A percentile compares a stretch with the other conserved stretches of the same genome.
Evolutionary conservation across 2,329 filamentous ascomycete genomes (phyloP).

Genomic region (Claviceps paspali): DNA sequence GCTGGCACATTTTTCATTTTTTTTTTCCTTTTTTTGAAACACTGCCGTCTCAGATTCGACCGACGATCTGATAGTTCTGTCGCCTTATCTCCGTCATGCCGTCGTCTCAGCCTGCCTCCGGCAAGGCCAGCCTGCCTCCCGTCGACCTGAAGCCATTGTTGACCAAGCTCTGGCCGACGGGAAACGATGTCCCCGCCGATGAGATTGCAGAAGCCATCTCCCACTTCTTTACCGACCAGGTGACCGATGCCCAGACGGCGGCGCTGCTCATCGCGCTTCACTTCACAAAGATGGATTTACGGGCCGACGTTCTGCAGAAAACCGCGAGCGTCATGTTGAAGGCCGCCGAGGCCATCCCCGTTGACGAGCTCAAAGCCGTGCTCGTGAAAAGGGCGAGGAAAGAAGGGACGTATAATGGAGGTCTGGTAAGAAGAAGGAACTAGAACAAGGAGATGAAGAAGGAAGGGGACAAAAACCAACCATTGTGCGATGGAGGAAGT

Average conservation of each 20-base stretch:
- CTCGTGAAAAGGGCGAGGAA: slow-evolving; percentile 44
- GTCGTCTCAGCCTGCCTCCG: slow-evolving; percentile 12
- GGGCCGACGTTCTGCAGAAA: slow-evolving; percentile 71
- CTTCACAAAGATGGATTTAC: slow-evolving; percentile 74
- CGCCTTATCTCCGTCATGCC: slow-evolving; percentile 13
- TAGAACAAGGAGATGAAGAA: neutral
- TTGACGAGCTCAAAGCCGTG: slow-evolving; percentile 41
- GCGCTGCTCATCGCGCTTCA: slow-evolving; percentile 82
- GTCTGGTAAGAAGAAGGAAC: slow-evolving; percentile 47
- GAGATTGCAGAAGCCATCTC: slow-evolving; percentile 86
- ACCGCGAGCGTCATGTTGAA: slow-evolving; percentile 73
- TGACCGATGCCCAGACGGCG: slow-evolving; percentile 78
- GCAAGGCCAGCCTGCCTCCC: slow-evolving; percentile 16
- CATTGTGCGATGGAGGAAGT: too few relatives aligned
- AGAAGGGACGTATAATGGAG: slow-evolving; percentile 66
- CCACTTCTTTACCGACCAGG: slow-evolving; percentile 76
- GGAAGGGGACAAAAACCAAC: too few relatives aligned
- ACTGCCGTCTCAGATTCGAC: too few relatives aligned
- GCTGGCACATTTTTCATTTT: too few relatives aligned
- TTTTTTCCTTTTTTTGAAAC: too few relatives aligned
- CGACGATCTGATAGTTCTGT: too few relatives aligned
- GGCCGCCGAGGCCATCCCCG: slow-evolving; percentile 60
- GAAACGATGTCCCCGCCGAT: slow-evolving; percentile 45
- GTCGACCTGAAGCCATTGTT: slow-evolving; percentile 57
- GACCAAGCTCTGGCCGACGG: slow-evolving; percentile 52